A percentile compares a stretch with the other conserved stretches of the same genome.
phyloP scores from a whole-genome alignment of 495 filamentous ascomycete species.

The Xanthoparmelia taractica region DNA sequence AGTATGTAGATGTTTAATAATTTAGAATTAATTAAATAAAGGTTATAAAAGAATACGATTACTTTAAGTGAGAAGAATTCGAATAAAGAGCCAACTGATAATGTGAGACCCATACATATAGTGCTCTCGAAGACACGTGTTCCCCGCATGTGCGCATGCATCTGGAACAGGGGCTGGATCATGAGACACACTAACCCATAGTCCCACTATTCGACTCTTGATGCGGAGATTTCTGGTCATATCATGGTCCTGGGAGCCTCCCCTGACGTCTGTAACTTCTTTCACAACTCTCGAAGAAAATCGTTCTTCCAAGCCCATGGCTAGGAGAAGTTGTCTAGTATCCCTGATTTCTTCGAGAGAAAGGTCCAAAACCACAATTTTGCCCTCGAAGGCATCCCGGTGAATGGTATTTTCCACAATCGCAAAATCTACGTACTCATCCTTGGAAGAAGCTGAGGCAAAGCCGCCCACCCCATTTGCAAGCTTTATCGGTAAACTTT shows the following conservation, averaged over 20 bases:
- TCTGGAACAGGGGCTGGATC: no score
- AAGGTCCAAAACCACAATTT: constrained; percentile 6
- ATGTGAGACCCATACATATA: no score
- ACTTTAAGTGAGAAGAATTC: no score
- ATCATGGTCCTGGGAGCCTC: constrained; percentile 3
- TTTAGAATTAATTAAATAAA: no score
- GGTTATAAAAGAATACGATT: no score
- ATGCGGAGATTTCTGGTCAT: constrained; percentile 7
- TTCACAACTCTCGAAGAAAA: constrained; percentile 7
- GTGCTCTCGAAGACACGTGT: no score
- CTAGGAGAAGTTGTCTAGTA: constrained; percentile 6
- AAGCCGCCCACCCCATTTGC: constrained; percentile 1
- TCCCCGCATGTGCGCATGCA: no score
- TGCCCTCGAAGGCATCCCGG: constrained; percentile 2
- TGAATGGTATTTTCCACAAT: constrained; percentile 4
- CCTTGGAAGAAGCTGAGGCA: constrained; percentile 6
- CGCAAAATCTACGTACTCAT: not conserved
- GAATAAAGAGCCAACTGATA: no score
- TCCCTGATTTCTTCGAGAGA: constrained; percentile 3
- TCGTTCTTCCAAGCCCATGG: constrained; percentile 3
- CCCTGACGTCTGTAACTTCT: constrained; percentile 2
- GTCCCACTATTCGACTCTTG: no score
- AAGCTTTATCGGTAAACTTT: constrained; percentile 5
- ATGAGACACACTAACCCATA: no score
- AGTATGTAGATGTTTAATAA: no score